Evolutionary conservation across 768 basidiomycete genomes (phyloP).

Genomic region (Boletus insuetus): DNA sequence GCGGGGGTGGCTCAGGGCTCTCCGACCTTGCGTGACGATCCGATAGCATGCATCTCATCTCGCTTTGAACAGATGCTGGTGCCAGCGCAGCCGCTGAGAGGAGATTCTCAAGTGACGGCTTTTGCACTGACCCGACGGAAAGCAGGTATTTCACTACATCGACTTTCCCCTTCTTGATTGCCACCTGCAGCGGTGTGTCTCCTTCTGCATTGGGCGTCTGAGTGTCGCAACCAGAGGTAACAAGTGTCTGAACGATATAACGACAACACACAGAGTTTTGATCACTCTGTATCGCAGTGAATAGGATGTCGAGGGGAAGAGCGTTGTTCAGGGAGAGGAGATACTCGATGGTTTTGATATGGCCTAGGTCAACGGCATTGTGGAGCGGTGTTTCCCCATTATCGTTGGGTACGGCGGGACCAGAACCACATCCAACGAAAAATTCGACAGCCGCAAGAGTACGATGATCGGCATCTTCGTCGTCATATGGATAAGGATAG

Average conservation of each 20-base stretch:
- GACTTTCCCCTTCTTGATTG: neutral
- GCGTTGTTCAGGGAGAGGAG: neutral
- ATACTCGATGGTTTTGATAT: neutral
- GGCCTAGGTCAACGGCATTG: neutral
- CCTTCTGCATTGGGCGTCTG: neutral
- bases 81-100: neutral
- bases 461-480: too few relatives aligned
- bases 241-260: neutral
- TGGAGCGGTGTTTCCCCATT: neutral
- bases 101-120: neutral
- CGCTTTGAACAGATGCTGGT: neutral
- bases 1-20: neutral
- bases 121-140: neutral
- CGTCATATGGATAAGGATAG: neutral
- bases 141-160: slow-evolving; percentile 2
- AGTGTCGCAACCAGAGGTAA: neutral
- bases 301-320: neutral
- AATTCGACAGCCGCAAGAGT: neutral
- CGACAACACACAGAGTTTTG: neutral
- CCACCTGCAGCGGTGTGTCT: neutral
- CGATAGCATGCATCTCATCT: neutral
- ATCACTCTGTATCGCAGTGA: neutral
- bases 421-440: neutral
- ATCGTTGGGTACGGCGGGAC: neutral
- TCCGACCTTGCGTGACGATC: neutral